Base-by-base conservation (phyloP, 2,329 filamentous ascomycete genomes). In the Calonectria pauciramosa region DNA sequence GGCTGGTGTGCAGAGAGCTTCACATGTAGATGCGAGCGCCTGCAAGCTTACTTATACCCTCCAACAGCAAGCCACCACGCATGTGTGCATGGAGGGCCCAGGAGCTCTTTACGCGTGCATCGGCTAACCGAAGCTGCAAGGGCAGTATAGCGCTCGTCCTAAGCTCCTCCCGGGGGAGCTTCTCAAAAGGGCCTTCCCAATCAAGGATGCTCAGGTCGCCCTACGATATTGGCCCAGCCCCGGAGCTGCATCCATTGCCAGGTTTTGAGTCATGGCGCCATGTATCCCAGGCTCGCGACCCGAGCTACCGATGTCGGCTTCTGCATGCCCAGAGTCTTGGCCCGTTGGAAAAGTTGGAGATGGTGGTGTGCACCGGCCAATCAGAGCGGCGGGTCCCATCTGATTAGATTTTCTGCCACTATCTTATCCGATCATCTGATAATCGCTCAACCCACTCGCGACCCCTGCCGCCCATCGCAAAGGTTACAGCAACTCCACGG, bases 381-480 rank as follows among this genome's bases (percentile, higher is more conserved):
- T 82, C 47, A 72, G 28, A 26, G 30, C 2, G 0, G 18, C 20
- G 38, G 36, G 26, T 23, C 44, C 65, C 75, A 83, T 83, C 82
- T 82, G 77, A 82, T 82, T 78, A 81, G 79, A 80, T 80, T 52
- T 66, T 34, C 41, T 11, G 13, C 23, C 34, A 18, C 51, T n/a
- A 72, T 79, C 76, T 79, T 78, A 79, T 79, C 77, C 76, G 77
- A 78, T 76, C 72, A 78, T 79, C 77, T 75, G 74, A 78, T 78
- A 77, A 77, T 75, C 64, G 28, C 70, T 72, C 74, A 76, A 66
- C 68, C 69, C 70, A 77, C 51, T 68, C 38, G 54, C 16, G 30
- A 20, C 56, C 74, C 64, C 34, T 30, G 59, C 4, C 7, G 38
- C n/a, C 72, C 8, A 47, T 67, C 59, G 65, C 51, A 54, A 72